Evolutionary conservation across 78 protist genomes (phyloP).

Genomic region (Guillardia theta): DNA sequence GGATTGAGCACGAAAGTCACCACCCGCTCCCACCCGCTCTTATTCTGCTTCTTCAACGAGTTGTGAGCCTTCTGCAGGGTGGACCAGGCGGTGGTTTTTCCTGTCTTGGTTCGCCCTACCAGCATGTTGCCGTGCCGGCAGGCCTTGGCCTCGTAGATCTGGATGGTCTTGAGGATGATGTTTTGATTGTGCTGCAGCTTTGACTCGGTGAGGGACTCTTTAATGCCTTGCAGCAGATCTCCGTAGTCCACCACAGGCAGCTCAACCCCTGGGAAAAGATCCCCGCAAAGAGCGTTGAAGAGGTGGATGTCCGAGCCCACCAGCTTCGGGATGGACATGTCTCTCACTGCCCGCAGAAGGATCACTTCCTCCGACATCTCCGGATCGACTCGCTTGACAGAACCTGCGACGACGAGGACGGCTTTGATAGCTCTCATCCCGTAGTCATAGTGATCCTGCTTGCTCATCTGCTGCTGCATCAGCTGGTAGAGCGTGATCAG

Average conservation of each 20-base stretch:
- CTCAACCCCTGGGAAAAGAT: conserved; percentile 76
- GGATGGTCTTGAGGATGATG: conserved; percentile 65
- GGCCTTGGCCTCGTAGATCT: conserved; percentile 63
- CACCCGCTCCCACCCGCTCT: background rate
- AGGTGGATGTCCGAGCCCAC: conserved; percentile 67
- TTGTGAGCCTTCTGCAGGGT: conserved; percentile 60
- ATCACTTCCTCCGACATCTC: conserved; percentile 60
- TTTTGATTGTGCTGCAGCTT: conserved; percentile 31
- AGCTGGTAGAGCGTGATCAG: conserved; percentile 67
- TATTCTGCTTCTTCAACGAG: conserved; percentile 50
- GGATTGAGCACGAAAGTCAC: conserved; percentile 62
- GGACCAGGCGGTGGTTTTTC: conserved; percentile 76
- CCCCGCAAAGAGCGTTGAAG: conserved; percentile 63
- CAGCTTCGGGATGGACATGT: conserved; percentile 80
- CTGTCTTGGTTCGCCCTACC: conserved; percentile 77
- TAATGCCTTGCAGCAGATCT: conserved; percentile 42
- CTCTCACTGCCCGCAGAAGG: conserved; percentile 59
- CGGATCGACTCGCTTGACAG: conserved; percentile 54
- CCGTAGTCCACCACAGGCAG: conserved; percentile 11
- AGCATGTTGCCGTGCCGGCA: conserved; percentile 89
- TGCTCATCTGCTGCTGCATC: conserved; percentile 76
- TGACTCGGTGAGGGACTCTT: background rate
- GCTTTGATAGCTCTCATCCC: conserved; percentile 87
- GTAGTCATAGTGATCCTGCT: conserved; percentile 86
- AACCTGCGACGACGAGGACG: conserved; percentile 76